Conservation (phyloP, 2,329 filamentous ascomycete genomes). For the Pestalotiopsis sp. region DNA sequence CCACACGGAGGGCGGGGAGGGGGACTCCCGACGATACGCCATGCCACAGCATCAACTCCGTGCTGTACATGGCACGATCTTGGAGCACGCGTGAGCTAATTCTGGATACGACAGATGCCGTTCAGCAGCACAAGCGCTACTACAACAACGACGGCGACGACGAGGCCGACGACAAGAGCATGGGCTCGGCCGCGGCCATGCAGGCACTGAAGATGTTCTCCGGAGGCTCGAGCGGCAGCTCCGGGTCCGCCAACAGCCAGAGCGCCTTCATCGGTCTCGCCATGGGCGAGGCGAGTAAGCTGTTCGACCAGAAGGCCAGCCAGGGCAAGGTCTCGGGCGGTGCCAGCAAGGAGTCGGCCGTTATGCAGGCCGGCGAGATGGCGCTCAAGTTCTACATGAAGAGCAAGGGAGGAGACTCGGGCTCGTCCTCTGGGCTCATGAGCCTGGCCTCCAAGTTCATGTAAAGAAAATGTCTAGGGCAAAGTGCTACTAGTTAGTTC, state of each 20-base stretch:
- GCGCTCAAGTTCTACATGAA: constrained; percentile 92
- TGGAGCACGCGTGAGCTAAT: not conserved
- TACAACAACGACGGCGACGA: constrained; percentile 58
- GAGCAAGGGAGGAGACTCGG: constrained; percentile 55
- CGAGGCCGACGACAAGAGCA: constrained; percentile 49
- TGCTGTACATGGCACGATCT: not conserved
- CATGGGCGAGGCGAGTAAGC: constrained; percentile 83
- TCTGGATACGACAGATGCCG: constrained; percentile 51
- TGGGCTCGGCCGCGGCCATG: constrained; percentile 76
- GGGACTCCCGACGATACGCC: too few species aligned
- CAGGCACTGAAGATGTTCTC: constrained; percentile 81
- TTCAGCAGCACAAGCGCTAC: constrained; percentile 73
- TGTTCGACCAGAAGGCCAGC: constrained; percentile 60
- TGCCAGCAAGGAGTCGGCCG: constrained; percentile 76
- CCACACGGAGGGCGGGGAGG: too few species aligned
- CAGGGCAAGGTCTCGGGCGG: constrained; percentile 54
- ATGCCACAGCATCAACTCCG: too few species aligned
- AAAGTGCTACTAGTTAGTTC: not conserved
- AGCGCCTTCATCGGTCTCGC: constrained; percentile 82
- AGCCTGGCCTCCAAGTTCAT: constrained; percentile 33
- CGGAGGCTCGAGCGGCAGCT: constrained; percentile 47
- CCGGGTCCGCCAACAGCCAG: constrained; percentile 57
- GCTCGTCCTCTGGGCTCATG: constrained; percentile 24
- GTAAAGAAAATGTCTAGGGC: constrained; percentile 8
- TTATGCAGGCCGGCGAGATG: constrained; percentile 80